phyloP scores from a whole-genome alignment of 176 grass and related monocot genomes.

The Urochloa ruziziensis region DNA sequence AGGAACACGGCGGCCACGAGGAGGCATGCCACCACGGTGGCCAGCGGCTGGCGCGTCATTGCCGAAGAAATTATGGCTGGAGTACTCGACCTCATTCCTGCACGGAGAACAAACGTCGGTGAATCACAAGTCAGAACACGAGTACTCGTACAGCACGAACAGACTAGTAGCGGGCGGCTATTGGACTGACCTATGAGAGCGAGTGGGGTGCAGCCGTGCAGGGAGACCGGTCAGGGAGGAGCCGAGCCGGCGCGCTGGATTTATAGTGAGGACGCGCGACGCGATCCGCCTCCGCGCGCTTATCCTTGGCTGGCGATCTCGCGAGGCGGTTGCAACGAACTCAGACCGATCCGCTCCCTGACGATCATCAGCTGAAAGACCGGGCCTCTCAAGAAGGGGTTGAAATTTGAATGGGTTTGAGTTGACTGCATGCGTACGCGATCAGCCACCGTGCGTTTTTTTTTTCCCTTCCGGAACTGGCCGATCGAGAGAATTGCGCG shows the following conservation, averaged over 20 bases:
- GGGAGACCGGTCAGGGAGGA: not conserved
- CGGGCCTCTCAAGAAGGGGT: not conserved
- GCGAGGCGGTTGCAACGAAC: not conserved
- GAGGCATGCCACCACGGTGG: not conserved
- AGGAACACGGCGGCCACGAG: conserved; percentile 22
- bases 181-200: not conserved
- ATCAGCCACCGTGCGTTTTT: not conserved
- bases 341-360: not conserved
- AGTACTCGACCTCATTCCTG: not conserved
- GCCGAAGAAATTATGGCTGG: not conserved
- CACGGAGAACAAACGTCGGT: not conserved
- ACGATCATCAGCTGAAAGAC: not conserved
- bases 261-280: not conserved
- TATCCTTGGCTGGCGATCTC: not conserved
- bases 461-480: too few relatives aligned
- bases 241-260: not conserved
- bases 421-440: not conserved
- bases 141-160: not conserved
- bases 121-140: not conserved
- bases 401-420: not conserved
- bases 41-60: conserved; percentile 36
- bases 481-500: not conserved
- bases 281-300: not conserved
- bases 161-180: not conserved
- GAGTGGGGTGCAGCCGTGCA: not conserved